Percentiles rank a stretch among this genome's conserved stretches.
phyloP scores from a whole-genome alignment of 75 land plant species.

The Pseudotsuga menziesii region DNA sequence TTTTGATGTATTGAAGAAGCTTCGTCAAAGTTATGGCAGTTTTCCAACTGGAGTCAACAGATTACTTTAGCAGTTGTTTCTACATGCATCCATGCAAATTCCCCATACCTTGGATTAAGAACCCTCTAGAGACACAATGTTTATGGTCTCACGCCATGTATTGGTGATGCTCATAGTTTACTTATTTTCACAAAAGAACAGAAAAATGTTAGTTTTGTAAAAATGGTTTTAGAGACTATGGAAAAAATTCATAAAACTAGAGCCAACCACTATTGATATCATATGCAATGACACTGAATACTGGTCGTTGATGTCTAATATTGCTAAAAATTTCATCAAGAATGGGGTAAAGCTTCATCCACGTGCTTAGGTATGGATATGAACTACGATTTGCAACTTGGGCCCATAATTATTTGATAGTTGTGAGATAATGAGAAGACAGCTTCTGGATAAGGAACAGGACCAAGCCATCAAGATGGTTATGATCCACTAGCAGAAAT shows the following conservation, averaged over 20 bases:
- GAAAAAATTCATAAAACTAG: too few species aligned
- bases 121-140: slow-evolving; percentile 49
- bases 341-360: slow-evolving; percentile 53
- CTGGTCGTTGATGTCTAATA: slow-evolving; percentile 38
- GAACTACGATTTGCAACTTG: too few species aligned
- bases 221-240: too few species aligned
- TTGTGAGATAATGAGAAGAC: too few species aligned
- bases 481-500: too few species aligned
- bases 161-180: slow-evolving; percentile 55
- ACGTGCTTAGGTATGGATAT: too few species aligned
- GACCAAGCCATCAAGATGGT: too few species aligned
- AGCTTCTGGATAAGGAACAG: too few species aligned
- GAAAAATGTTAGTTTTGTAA: too few species aligned
- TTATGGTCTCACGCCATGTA: slow-evolving; percentile 50
- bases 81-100: slow-evolving; percentile 1
- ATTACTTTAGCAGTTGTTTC: slow-evolving; percentile 7
- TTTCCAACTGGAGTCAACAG: neutral
- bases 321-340: slow-evolving; percentile 35
- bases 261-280: too few species aligned
- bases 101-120: slow-evolving; percentile 17
- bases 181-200: too few species aligned
- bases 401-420: too few species aligned
- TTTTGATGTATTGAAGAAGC: slow-evolving; percentile 41
- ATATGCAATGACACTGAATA: slow-evolving; percentile 36
- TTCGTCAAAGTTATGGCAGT: slow-evolving; percentile 7